Conservation (phyloP, 495 filamentous ascomycete species). For the Aspergillus steynii region DNA sequence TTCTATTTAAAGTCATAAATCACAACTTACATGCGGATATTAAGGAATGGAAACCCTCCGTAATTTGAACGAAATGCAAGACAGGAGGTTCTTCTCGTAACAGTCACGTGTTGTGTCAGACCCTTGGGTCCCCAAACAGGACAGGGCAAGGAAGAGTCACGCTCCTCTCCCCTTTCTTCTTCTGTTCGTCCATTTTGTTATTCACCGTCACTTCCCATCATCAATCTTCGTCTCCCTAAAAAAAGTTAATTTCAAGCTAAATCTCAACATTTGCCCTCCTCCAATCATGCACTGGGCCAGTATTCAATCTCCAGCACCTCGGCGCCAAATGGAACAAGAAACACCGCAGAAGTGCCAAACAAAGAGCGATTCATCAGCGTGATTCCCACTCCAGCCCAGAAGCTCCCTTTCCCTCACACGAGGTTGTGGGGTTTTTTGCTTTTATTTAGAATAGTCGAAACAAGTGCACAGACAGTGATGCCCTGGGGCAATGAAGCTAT, state of each 20-base stretch:
- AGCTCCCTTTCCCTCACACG: not conserved
- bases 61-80: too few relatives aligned
- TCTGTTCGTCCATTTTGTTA: too few relatives aligned
- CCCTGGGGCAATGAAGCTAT: not conserved
- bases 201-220: not conserved
- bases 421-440: not conserved
- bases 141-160: too few relatives aligned
- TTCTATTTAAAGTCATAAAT: too few relatives aligned
- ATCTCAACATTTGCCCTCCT: not conserved
- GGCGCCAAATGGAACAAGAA: conserved; percentile 5
- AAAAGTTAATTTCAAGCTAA: not conserved
- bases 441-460: not conserved
- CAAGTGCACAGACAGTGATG: not conserved
- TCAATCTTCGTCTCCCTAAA: not conserved
- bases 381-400: not conserved
- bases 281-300: not conserved
- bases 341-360: conserved; percentile 2
- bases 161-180: too few relatives aligned
- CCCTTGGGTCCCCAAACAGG: too few relatives aligned
- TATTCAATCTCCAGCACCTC: not conserved
- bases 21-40: too few relatives aligned
- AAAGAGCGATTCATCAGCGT: not conserved
- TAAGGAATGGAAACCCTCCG: too few relatives aligned
- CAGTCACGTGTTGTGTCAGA: too few relatives aligned
- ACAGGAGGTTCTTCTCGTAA: too few relatives aligned